These are phyloP conservation scores for Exophiala viscosa DNA, from an alignment of 2,329 filamentous ascomycete genomes.

Conservation along the genomic window DNA sequence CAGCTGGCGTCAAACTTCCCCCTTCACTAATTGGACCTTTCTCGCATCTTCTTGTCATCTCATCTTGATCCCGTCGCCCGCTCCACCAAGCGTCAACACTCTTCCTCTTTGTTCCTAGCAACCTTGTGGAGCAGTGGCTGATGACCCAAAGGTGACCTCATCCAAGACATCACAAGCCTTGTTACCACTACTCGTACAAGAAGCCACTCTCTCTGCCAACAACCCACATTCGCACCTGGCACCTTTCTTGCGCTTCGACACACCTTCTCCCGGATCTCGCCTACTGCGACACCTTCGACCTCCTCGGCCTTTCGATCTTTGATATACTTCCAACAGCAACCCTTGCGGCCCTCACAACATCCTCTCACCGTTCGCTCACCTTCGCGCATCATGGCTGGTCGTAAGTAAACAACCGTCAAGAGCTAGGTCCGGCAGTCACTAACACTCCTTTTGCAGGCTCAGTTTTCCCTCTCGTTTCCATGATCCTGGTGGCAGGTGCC, in stretches of 20 bases:
- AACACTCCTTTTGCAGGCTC: constrained; percentile 44
- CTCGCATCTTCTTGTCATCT: neutral
- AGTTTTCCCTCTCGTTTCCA: constrained; percentile 53
- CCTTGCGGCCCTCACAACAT: neutral
- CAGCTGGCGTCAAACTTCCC: too few species aligned
- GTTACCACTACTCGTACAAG: constrained; percentile 8
- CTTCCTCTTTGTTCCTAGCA: neutral
- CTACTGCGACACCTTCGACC: neutral
- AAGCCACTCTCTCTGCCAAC: constrained; percentile 1
- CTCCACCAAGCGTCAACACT: constrained; percentile 2
- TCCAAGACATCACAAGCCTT: constrained; percentile 16
- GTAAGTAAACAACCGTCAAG: constrained; percentile 29
- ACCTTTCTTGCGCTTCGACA: constrained; percentile 1
- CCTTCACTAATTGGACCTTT: neutral
- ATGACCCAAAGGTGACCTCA: constrained; percentile 11
- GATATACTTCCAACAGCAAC: neutral
- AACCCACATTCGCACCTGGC: constrained; percentile 4
- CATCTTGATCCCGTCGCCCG: neutral
- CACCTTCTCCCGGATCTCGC: neutral
- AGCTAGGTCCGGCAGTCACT: neutral
- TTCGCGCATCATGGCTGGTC: constrained; percentile 27
- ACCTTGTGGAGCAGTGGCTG: constrained; percentile 2
- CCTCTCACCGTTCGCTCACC: neutral
- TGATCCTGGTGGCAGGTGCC: constrained; percentile 60
- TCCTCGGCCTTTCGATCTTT: neutral